phyloP scores from a whole-genome alignment of 495 filamentous ascomycete genomes.

The Penicillium cosmopolitanum region DNA sequence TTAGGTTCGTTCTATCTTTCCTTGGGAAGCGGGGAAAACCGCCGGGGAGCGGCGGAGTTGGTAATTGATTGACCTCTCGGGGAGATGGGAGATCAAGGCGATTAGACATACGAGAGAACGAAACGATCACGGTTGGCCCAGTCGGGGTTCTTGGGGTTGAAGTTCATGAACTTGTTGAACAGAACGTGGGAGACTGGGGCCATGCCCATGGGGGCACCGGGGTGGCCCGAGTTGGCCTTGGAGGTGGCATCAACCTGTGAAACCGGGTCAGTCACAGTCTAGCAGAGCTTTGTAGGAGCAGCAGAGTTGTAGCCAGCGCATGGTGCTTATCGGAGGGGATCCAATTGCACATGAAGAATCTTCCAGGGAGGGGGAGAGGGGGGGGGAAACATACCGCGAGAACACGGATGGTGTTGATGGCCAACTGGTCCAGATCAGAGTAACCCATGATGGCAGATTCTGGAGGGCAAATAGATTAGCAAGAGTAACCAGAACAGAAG shows the following conservation, averaged over 20 bases:
- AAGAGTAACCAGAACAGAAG: neutral
- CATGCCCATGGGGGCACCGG: slow-evolving; percentile 99
- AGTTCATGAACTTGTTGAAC: slow-evolving; percentile 98
- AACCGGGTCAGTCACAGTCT: slow-evolving; percentile 21
- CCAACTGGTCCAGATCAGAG: slow-evolving; percentile 80
- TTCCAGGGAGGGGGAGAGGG: neutral
- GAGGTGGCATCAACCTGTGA: slow-evolving; percentile 93
- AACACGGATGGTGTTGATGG: slow-evolving; percentile 96
- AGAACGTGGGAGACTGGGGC: slow-evolving; percentile 96
- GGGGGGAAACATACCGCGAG: slow-evolving; percentile 69
- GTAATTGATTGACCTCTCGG: neutral
- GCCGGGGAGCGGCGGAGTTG: slow-evolving; percentile 2
- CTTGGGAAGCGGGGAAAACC: slow-evolving; percentile 5
- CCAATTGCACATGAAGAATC: slow-evolving; percentile 1
- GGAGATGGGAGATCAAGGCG: slow-evolving; percentile 6
- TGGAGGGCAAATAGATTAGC: slow-evolving; percentile 24
- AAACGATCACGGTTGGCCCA: slow-evolving; percentile 98
- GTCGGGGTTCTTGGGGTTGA: slow-evolving; percentile 98
- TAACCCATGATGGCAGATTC: slow-evolving; percentile 79
- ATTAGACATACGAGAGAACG: slow-evolving; percentile 87
- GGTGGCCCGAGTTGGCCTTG: slow-evolving; percentile 95
- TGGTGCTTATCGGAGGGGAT: slow-evolving; percentile 6
- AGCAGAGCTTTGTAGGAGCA: slow-evolving; percentile 10
- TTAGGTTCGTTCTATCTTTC: slow-evolving; percentile 5
- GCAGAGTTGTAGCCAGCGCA: neutral